Base-by-base conservation (phyloP, 371 early-diverging fungal genomes). In the Dichotomocladium elegans region DNA sequence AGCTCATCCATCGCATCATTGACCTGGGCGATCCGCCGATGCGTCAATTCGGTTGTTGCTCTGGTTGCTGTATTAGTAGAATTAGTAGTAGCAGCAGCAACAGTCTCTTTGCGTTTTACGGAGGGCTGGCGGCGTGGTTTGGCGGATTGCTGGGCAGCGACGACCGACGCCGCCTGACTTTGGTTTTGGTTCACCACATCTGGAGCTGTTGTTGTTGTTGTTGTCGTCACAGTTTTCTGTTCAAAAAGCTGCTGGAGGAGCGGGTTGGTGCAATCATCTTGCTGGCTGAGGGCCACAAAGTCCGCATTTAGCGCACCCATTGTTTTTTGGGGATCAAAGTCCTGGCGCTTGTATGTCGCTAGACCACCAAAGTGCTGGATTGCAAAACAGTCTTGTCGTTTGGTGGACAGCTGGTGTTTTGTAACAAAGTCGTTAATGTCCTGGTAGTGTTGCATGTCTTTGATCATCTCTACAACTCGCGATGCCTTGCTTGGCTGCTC, bases 301-400 rank as follows among this genome's bases (percentile, higher is more conserved):
- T 95, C 94, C 5, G 90, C 75, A 35, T 81, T 74, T 37, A 91
- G 62, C 24, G 74, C 85, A 85, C 37, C 72, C 54, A 64, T 91
- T 86, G 57, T 60, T 60, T 40, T 83, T 34, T 14, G 24, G 11
- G 49, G 81, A 54, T 83, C 47, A 58, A 94, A 90, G 8, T 80
- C 78, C 35, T 77, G 71, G 29, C 81, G 71, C n/a, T 76, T 76
- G 67, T 95, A 95, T 4, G 64, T 70, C n/a, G 88, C 83, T 48
- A 77, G 70, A 15, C 79, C 81, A 7, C 81, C 68, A 63, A 82
- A 93, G 66, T 95, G 96, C 50, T 84, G 79, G 47, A 95, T 77
- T 41, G 73, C 33, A 47, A 60, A 34, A 48, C 57, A 15, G 53
- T 53, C 49, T 57, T 55, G 40, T 59, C 69, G 51, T 56, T 54